A percentile compares a stretch with the other conserved stretches of the same genome.
phyloP scores from a whole-genome alignment of 176 grass and related monocot genomes.

The Elaeis guineensis region DNA sequence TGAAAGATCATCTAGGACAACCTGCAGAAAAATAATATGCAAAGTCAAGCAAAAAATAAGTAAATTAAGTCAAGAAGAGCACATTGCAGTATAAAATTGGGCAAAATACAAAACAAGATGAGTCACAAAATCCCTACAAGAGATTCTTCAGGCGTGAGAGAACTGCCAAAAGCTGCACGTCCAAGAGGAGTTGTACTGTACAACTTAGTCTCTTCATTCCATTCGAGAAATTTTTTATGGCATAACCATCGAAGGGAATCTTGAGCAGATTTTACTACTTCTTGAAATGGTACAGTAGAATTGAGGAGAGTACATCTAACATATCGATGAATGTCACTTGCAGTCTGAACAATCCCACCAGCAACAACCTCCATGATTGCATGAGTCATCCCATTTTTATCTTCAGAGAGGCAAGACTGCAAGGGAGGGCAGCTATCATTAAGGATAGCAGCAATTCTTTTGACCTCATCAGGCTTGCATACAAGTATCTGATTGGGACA shows the following conservation, averaged over 20 bases:
- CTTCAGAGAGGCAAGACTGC: slow-evolving; percentile 91
- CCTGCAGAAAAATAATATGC: slow-evolving; percentile 35
- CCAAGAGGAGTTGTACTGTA: slow-evolving; percentile 82
- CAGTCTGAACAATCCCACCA: slow-evolving; percentile 92
- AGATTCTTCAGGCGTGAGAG: slow-evolving; percentile 90
- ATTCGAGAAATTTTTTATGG: slow-evolving; percentile 78
- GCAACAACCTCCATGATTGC: slow-evolving; percentile 98
- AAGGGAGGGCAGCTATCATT: slow-evolving; percentile 64
- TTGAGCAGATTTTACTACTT: slow-evolving; percentile 95
- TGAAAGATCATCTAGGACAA: slow-evolving; percentile 88
- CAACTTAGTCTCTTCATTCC: slow-evolving; percentile 69
- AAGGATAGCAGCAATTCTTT: slow-evolving; percentile 63
- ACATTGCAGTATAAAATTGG: slow-evolving; percentile 7
- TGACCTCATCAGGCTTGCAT: slow-evolving; percentile 78
- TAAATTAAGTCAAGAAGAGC: too few relatives aligned
- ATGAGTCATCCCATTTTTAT: slow-evolving; percentile 99
- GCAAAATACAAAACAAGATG: not conserved
- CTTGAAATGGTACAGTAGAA: slow-evolving; percentile 84
- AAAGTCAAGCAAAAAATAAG: slow-evolving; percentile 14
- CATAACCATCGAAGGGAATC: slow-evolving; percentile 96
- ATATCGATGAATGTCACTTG: slow-evolving; percentile 87
- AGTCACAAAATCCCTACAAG: slow-evolving; percentile 35
- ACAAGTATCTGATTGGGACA: slow-evolving; percentile 80
- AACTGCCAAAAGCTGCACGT: slow-evolving; percentile 87
- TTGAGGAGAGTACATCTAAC: slow-evolving; percentile 93